Base-by-base conservation (phyloP, 2,329 filamentous ascomycete species). In the Mycosphaerella arachidis region DNA sequence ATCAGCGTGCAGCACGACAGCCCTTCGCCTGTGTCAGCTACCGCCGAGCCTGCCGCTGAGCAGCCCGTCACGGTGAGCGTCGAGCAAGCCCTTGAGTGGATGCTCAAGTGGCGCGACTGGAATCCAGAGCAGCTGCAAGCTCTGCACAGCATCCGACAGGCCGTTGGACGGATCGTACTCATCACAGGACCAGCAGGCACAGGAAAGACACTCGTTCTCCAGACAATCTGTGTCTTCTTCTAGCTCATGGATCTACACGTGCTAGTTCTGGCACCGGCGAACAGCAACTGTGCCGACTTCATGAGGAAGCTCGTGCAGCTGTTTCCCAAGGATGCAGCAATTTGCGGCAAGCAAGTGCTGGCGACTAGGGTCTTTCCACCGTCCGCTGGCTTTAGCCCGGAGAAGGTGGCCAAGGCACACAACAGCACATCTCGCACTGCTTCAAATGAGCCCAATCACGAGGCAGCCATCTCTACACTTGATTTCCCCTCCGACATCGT, bases 231-330 rank as follows among this genome's bases (percentile, higher is more conserved):
- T 16, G 61, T 61, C 4, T 65, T 63, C 62, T 59, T 67, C 52
- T 62, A 61, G 57, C 56, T 48, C 30, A 40, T 66, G 10, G 65
- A 63, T 3, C 37, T 64, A 3, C 65, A 67, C 43, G 58, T 67
- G 10, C 33, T 67, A 31, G 57, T 63, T 3, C 20, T 66, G 8
- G 58, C 61, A 18, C 65, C 65, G 6, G 63, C 65, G 1, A 67
- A 67, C 56, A 62, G 59, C 56, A 65, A 65, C 31, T 58, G 61
- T 45, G 53, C 63, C 5, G 64, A 66, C 40, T 65, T 65, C 31
- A 63, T 63, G 27, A 35, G 30, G 12, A 66, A 65, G 48, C 53
- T 66, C 12, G 56, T 53, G n/a, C 50, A 64, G 48, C 53, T 59
- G 31, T 66, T 65, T 24, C 58, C 57, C 6, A 48, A 55, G 10